Percentiles rank a stretch among this genome's conserved stretches.
These are phyloP conservation scores for Phytophthora crassamura DNA, from an alignment of 352 stramenopile species.

Conservation along the genomic window DNA sequence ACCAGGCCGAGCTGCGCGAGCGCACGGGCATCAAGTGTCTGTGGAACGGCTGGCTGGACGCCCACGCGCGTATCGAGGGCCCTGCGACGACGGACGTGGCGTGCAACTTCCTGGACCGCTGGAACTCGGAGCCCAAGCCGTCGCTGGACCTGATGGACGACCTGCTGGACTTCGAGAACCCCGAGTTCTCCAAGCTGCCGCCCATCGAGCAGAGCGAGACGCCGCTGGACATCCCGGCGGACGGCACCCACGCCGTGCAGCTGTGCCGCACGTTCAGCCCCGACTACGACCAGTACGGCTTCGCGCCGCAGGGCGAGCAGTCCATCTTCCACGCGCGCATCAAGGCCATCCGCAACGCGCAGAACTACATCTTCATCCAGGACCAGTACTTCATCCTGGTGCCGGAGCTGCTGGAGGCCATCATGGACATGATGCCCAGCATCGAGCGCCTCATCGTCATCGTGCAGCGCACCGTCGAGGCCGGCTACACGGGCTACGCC, in stretches of 20 bases:
- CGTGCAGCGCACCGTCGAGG: slow-evolving; percentile 48
- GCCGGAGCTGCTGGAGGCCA: slow-evolving; percentile 58
- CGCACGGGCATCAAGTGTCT: slow-evolving; percentile 43
- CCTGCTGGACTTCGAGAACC: slow-evolving; percentile 62
- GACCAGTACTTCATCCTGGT: slow-evolving; percentile 80
- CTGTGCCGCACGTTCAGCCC: slow-evolving; percentile 65
- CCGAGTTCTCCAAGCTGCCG: slow-evolving; percentile 28
- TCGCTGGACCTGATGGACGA: slow-evolving; percentile 52
- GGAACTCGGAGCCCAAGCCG: slow-evolving; percentile 53
- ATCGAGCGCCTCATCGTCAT: slow-evolving; percentile 64
- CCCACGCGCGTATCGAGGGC: slow-evolving; percentile 53
- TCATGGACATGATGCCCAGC: slow-evolving; percentile 49
- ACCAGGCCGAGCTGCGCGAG: slow-evolving; percentile 54
- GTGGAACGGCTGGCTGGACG: slow-evolving; percentile 69
- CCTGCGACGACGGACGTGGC: slow-evolving; percentile 62
- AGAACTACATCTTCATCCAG: slow-evolving; percentile 75
- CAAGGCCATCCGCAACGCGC: slow-evolving; percentile 62
- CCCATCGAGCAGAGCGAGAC: slow-evolving; percentile 12
- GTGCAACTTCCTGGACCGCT: slow-evolving; percentile 68
- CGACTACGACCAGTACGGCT: slow-evolving; percentile 43
- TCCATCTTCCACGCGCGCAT: slow-evolving; percentile 57
- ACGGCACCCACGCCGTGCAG: slow-evolving; percentile 44
- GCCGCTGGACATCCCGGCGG: slow-evolving; percentile 17
- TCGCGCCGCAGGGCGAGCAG: slow-evolving; percentile 63
- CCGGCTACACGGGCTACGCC: slow-evolving; percentile 56